Evolutionary conservation across 345 rosid genomes (phyloP).

Genomic region (Acer campestre): DNA sequence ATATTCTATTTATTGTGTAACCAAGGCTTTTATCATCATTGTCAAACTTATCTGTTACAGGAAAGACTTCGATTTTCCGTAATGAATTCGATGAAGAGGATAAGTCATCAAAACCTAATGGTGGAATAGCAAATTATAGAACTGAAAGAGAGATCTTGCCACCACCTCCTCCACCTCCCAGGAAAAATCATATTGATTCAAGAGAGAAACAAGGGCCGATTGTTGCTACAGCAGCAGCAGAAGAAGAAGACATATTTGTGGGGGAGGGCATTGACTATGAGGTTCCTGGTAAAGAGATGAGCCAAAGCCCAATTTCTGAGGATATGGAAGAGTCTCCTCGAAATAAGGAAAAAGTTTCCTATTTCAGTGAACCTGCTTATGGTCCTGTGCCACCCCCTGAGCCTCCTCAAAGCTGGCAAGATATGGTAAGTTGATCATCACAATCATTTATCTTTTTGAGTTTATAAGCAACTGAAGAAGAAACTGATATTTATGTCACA

Average conservation of each 20-base stretch:
- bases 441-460: neutral
- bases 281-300: conserved; percentile 77
- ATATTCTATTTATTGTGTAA: conserved; percentile 2
- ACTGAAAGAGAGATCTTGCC: conserved; percentile 57
- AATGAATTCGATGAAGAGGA: conserved; percentile 64
- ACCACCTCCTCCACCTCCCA: conserved; percentile 74
- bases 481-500: neutral
- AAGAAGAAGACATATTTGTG: conserved; percentile 84
- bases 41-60: conserved; percentile 36
- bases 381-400: conserved; percentile 79
- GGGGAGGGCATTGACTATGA: conserved; percentile 82
- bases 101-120: conserved; percentile 49
- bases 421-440: conserved; percentile 50
- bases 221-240: conserved; percentile 52
- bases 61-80: conserved; percentile 48
- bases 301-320: conserved; percentile 89
- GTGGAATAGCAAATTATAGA: conserved; percentile 34
- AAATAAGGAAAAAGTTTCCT: conserved; percentile 71
- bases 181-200: conserved; percentile 47
- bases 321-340: conserved; percentile 99
- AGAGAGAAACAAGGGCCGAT: conserved; percentile 58
- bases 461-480: neutral
- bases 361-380: conserved; percentile 73
- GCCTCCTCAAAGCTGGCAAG: conserved; percentile 80
- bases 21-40: neutral